phyloP scores from a whole-genome alignment of 2,329 filamentous ascomycete species.

The Apiospora kogelbergensis region DNA sequence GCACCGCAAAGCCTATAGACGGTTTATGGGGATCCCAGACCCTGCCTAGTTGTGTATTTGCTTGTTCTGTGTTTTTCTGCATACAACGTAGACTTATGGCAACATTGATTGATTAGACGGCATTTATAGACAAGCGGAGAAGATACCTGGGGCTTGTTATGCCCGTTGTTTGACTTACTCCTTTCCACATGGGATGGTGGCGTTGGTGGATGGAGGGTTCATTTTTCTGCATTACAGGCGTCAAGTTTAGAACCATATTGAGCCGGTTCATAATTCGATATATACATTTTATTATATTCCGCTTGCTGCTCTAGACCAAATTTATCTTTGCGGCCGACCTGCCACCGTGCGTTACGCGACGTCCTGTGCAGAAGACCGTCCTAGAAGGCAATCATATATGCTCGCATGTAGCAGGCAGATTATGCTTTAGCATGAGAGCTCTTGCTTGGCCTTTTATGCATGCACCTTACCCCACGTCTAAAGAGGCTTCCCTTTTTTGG shows the following conservation, averaged over 20 bases:
- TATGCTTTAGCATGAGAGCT: neutral
- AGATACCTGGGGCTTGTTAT: constrained; percentile 1
- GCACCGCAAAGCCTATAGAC: constrained; percentile 76
- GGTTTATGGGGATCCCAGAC: constrained; percentile 44
- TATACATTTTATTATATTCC: constrained; percentile 1
- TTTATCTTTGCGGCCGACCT: neutral
- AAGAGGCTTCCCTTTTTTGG: neutral
- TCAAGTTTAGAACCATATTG: too few species aligned
- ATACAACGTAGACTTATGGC: neutral
- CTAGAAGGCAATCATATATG: neutral
- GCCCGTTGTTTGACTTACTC: neutral
- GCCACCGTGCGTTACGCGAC: neutral
- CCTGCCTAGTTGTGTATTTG: neutral
- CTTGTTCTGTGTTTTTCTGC: neutral
- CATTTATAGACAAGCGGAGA: constrained; percentile 4
- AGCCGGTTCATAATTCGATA: neutral
- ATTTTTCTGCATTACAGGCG: constrained; percentile 1
- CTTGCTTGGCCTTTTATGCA: neutral
- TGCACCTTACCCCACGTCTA: neutral
- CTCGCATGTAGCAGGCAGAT: neutral
- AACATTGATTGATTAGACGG: neutral
- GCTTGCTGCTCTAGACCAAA: neutral
- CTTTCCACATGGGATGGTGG: neutral
- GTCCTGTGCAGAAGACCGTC: neutral
- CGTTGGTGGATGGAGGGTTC: neutral